Evolutionary conservation across 352 stramenopile genomes (phyloP).

Genomic region (Thalassiosira pacifica): DNA sequence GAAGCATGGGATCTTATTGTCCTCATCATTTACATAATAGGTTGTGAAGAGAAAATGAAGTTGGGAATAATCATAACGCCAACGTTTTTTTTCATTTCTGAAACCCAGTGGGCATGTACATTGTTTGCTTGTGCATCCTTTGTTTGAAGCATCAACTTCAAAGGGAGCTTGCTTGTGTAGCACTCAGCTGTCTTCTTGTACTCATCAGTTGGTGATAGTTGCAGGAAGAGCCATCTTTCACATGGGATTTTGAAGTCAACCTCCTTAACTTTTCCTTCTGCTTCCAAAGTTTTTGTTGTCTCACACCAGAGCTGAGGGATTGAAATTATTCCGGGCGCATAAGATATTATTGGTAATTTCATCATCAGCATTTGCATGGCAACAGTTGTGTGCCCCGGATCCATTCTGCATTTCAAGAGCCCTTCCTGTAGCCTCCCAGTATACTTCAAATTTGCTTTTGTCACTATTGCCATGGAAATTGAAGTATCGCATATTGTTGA

Average conservation of each 20-base stretch:
- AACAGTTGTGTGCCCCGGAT: not conserved
- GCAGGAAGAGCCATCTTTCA: not conserved
- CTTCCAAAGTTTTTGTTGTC: not conserved
- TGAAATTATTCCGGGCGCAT: not conserved
- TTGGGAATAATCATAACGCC: conserved; percentile 11
- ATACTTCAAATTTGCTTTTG: not conserved
- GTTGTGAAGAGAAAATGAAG: not conserved
- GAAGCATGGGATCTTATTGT: not conserved
- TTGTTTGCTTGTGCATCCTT: not conserved
- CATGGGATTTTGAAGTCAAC: not conserved
- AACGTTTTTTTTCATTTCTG: conserved; percentile 23
- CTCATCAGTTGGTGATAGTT: conserved; percentile 8
- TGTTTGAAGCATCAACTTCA: not conserved
- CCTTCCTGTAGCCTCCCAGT: not conserved
- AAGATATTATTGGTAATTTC: not conserved
- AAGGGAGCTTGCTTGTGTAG: conserved; percentile 20
- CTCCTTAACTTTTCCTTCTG: not conserved
- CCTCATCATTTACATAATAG: conserved; percentile 2
- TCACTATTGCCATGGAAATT: not conserved
- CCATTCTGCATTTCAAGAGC: not conserved
- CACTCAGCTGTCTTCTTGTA: not conserved
- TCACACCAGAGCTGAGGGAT: not conserved
- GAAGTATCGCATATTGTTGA: not conserved
- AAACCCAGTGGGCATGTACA: conserved; percentile 7
- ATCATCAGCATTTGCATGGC: not conserved